These are phyloP conservation scores for Gossypium rotundifolium DNA, from an alignment of 345 rosid species.

Conservation along the genomic window DNA sequence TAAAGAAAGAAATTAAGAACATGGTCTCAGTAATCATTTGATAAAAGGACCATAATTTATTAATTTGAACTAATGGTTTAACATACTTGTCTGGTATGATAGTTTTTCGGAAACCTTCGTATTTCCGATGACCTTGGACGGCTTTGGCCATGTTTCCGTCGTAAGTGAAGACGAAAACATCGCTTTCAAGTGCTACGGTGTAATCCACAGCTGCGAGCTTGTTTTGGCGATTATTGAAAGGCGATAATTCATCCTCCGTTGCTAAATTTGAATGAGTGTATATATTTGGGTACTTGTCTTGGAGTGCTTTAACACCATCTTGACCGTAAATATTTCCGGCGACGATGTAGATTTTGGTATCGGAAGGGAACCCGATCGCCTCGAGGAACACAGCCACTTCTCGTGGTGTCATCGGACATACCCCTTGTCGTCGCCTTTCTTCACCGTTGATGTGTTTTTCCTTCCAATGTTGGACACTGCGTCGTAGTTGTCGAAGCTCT, in stretches of 20 bases:
- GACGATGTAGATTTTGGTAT: conserved; percentile 59
- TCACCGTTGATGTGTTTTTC: conserved; percentile 47
- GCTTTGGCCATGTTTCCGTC: conserved; percentile 89
- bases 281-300: conserved; percentile 45
- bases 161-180: conserved; percentile 53
- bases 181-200: conserved; percentile 54
- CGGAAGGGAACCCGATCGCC: conserved; percentile 57
- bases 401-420: conserved; percentile 70
- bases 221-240: conserved; percentile 37
- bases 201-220: conserved; percentile 72
- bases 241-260: conserved; percentile 44
- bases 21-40: not conserved
- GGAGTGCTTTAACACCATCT: conserved; percentile 32
- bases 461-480: conserved; percentile 48
- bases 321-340: conserved; percentile 65
- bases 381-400: conserved; percentile 62
- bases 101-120: conserved; percentile 65
- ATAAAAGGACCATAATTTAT: not conserved
- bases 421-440: conserved; percentile 37
- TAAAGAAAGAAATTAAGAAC: conserved; percentile 1
- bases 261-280: conserved; percentile 47
- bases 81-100: conserved; percentile 63
- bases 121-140: conserved; percentile 57
- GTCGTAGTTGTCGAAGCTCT: conserved; percentile 45
- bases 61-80: not conserved